phyloP scores from a whole-genome alignment of 352 stramenopile genomes.

The Phytopythium sindhum region DNA sequence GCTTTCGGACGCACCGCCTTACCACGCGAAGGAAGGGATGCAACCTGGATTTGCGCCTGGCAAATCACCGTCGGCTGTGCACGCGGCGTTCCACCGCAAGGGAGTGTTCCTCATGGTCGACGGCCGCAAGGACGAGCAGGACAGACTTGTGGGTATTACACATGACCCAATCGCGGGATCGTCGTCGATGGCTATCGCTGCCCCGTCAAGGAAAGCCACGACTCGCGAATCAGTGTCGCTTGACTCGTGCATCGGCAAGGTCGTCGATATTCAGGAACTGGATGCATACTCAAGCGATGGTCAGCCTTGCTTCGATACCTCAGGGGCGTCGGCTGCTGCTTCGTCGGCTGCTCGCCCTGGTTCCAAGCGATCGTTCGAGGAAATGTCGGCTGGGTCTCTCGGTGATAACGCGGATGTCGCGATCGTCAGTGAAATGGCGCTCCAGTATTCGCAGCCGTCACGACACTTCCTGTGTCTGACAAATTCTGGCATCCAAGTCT shows the following conservation, averaged over 20 bases:
- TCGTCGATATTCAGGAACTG: conserved; percentile 78
- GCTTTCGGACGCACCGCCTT: conserved; percentile 70
- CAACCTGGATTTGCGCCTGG: conserved; percentile 74
- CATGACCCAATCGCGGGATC: conserved; percentile 62
- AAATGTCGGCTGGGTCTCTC: conserved; percentile 54
- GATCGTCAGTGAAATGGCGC: conserved; percentile 76
- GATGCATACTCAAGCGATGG: conserved; percentile 34
- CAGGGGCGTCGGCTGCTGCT: neutral
- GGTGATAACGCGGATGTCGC: conserved; percentile 24
- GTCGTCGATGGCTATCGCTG: conserved; percentile 54
- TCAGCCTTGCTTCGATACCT: conserved; percentile 11
- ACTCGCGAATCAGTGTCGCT: conserved; percentile 75
- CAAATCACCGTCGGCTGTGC: conserved; percentile 75
- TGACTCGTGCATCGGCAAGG: conserved; percentile 78
- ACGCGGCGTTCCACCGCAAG: conserved; percentile 75
- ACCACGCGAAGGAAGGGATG: conserved; percentile 86
- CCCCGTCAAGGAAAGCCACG: conserved; percentile 54
- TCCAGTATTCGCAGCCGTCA: conserved; percentile 77
- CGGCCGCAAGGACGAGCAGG: conserved; percentile 71
- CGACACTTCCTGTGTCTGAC: conserved; percentile 86
- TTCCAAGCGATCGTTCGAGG: conserved; percentile 72
- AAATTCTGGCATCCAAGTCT: conserved; percentile 83
- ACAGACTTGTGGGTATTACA: conserved; percentile 70
- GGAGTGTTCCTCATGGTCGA: conserved; percentile 80
- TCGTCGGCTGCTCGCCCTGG: conserved; percentile 16